phyloP scores from a whole-genome alignment of 2,329 filamentous ascomycete species.

The Talaromyces verruculosus region DNA sequence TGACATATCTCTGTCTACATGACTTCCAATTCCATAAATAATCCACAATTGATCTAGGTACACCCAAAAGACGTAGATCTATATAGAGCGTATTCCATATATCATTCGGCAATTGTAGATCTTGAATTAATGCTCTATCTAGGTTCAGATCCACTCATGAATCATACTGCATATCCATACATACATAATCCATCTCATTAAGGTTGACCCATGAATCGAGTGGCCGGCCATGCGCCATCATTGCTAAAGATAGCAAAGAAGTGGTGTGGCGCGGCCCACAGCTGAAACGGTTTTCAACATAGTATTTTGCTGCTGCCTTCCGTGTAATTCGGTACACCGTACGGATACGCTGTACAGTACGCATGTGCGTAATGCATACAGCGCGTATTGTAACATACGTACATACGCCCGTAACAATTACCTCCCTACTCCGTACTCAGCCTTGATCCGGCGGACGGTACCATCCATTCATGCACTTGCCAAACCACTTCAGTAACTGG shows the following conservation, averaged over 20 bases:
- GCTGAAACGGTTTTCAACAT: background rate
- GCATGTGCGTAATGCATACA: too few species aligned
- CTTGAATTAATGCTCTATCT: background rate
- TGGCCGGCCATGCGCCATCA: conserved; percentile 2
- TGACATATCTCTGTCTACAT: conserved; percentile 1
- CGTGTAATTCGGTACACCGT: background rate
- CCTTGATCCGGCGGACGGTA: conserved; percentile 6
- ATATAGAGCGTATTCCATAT: background rate
- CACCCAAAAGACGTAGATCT: background rate
- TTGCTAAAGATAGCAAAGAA: conserved; percentile 19
- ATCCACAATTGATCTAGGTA: background rate
- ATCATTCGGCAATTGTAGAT: conserved; percentile 2
- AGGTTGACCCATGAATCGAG: background rate
- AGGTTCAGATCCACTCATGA: background rate
- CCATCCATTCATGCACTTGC: conserved; percentile 7
- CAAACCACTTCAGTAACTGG: background rate
- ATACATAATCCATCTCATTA: background rate
- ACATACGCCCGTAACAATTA: background rate
- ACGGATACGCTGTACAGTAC: background rate
- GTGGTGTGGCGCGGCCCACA: conserved; percentile 17
- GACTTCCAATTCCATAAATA: background rate
- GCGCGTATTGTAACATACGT: background rate
- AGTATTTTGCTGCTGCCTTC: background rate
- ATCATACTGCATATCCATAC: conserved; percentile 1
- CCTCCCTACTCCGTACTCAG: background rate